These are phyloP conservation scores for Colletotrichum graminicola DNA, from an alignment of 2,329 filamentous ascomycete genomes.

Conservation along the genomic window DNA sequence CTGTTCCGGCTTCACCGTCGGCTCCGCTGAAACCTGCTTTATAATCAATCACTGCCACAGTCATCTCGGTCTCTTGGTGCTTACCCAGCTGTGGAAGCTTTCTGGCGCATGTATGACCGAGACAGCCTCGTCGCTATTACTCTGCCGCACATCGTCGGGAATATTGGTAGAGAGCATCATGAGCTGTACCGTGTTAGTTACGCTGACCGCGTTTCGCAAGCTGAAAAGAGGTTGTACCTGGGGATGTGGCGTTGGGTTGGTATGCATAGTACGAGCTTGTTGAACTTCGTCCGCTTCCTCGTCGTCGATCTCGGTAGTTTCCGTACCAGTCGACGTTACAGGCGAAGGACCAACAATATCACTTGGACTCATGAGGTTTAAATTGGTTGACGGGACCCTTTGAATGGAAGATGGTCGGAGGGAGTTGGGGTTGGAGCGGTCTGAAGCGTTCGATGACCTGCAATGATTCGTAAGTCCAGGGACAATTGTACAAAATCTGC, in stretches of 20 bases:
- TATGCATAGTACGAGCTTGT: slow-evolving; percentile 53
- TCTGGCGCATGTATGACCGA: slow-evolving; percentile 93
- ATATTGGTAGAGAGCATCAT: slow-evolving; percentile 69
- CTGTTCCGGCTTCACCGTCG: slow-evolving; percentile 51
- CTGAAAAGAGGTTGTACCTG: slow-evolving; percentile 50
- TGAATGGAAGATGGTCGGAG: slow-evolving; percentile 66
- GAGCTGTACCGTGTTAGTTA: slow-evolving; percentile 51
- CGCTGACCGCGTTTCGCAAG: not conserved
- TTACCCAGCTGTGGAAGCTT: slow-evolving; percentile 84
- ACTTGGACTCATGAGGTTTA: slow-evolving; percentile 72
- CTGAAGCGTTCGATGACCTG: slow-evolving; percentile 59
- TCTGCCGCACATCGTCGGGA: slow-evolving; percentile 67
- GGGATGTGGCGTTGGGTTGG: slow-evolving; percentile 53
- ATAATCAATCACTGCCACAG: slow-evolving; percentile 43
- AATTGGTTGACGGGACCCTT: slow-evolving; percentile 62
- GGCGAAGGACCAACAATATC: slow-evolving; percentile 84
- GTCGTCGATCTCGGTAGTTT: slow-evolving; percentile 86
- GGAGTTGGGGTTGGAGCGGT: slow-evolving; percentile 55
- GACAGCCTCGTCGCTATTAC: slow-evolving; percentile 80
- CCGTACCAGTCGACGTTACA: slow-evolving; percentile 87
- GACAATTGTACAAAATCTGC: slow-evolving; percentile 2
- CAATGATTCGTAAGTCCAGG: slow-evolving; percentile 46
- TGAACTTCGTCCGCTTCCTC: slow-evolving; percentile 74
- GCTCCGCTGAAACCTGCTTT: slow-evolving; percentile 58
- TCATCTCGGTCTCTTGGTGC: slow-evolving; percentile 45